Base-by-base conservation (phyloP, 2,329 filamentous ascomycete species). In the Penicillium corylophilum region DNA sequence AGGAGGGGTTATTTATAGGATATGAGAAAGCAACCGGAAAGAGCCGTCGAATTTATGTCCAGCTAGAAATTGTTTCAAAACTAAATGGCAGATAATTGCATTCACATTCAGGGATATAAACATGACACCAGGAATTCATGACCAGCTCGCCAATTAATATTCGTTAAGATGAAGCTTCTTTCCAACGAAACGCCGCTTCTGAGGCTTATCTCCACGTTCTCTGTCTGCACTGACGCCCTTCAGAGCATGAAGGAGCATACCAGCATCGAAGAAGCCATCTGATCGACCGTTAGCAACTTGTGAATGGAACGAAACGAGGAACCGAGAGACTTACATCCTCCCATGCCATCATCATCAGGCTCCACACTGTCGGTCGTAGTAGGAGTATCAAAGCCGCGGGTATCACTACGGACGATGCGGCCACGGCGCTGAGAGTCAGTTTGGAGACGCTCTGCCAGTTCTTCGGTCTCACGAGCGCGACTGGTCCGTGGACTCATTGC, bases 231-330 rank as follows among this genome's bases (percentile, higher is more conserved):
- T 57, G 28, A 71, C 55, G 2, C 86, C 87, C 68, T 92, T 92
- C 51, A 96, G 83, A 1, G 91, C 90, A 70, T 95, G 89, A 22
- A 94, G 79, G 5, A 96, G 82, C 90, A 96, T 95, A 13, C 93
- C 93, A 0, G 93, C 91, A 69, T 97, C 93, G 74, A 97, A 97
- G 79, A 97, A 96, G 28, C 93, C 93, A 78, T 96, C 92, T 96
- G 12, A 23, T 44, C 40, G 5, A 4, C 39, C 28, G 39, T 59
- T 60, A 58, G 48, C 48, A 41, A 2, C 2, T 5, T 44, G 31
- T 15, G 2, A 28, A 46, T 9, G 23, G 12, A 35, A 23, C 20
- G 36, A 35, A 33, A 38, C 3, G 5, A n/a, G 16, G 16, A 2
- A 46, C 12, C 12, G 29, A 29, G 58, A 86, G 39, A 56, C 89